A percentile compares a stretch with the other conserved stretches of the same genome.
Evolutionary conservation across 2,329 filamentous ascomycete genomes (phyloP).

Genomic region (Diaporthe velutina): DNA sequence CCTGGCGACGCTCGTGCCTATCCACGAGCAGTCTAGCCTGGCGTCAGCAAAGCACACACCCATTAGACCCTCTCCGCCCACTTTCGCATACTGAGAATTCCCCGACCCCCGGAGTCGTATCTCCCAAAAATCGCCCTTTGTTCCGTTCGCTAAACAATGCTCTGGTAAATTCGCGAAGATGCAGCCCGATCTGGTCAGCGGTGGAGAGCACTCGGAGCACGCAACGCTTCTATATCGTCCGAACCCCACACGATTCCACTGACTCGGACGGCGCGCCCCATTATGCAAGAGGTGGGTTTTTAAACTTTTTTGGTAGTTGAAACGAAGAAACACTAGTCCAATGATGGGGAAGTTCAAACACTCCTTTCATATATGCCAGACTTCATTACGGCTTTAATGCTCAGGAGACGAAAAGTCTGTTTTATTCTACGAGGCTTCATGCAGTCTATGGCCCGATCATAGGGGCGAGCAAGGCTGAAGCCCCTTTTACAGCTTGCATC

Average conservation of each 20-base stretch:
- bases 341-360: background rate
- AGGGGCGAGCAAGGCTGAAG: too few species aligned
- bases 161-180: background rate
- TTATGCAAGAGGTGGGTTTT: background rate
- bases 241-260: background rate
- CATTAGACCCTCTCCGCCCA: background rate
- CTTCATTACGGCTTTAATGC: background rate
- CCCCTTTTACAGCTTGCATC: too few species aligned
- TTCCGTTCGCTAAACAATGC: background rate
- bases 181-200: background rate
- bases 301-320: background rate
- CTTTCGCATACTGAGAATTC: background rate
- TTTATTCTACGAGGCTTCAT: background rate
- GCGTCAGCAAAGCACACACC: background rate
- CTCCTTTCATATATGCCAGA: constrained; percentile 9
- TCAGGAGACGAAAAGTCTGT: background rate
- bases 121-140: background rate
- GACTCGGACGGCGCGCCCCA: constrained; percentile 1
- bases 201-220: background rate
- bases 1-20: too few species aligned
- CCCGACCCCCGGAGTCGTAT: background rate
- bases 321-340: constrained; percentile 20
- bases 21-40: background rate
- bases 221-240: background rate
- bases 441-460: background rate